These are phyloP conservation scores for Nadsonia commutata DNA, from an alignment of 1,139 yeast species.

Conservation along the genomic window DNA sequence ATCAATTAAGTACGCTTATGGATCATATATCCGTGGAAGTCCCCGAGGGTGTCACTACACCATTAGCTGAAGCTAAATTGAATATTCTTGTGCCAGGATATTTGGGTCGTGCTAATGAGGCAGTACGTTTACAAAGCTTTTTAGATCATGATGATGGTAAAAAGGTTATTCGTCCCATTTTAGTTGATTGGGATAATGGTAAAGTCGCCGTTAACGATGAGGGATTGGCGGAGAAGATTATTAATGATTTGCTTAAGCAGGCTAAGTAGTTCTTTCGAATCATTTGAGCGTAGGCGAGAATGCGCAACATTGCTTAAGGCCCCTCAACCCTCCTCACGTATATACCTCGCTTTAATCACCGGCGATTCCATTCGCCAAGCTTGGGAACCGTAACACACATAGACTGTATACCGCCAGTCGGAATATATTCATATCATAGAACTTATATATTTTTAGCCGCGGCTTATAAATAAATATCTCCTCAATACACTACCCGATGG, in stretches of 20 bases:
- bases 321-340: too few species aligned
- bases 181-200: conserved; percentile 24
- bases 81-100: neutral
- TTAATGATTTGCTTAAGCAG: conserved; percentile 14
- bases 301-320: too few species aligned
- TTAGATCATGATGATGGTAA: conserved; percentile 5
- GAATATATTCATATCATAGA: too few species aligned
- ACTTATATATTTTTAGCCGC: too few species aligned
- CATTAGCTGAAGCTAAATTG: neutral
- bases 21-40: conserved; percentile 2
- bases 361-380: too few species aligned
- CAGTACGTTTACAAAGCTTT: conserved; percentile 1
- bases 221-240: conserved; percentile 24
- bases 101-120: neutral
- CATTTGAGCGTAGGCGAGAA: too few species aligned
- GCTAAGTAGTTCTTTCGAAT: neutral
- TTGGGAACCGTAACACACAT: too few species aligned
- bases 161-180: conserved; percentile 19
- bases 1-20: conserved; percentile 4
- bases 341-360: too few species aligned
- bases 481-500: too few species aligned
- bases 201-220: conserved; percentile 25
- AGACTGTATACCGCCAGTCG: too few species aligned
- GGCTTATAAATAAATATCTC: too few species aligned
- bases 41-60: conserved; percentile 4